Conservation (phyloP, 352 stramenopile species). For the Vaucheria bursata region DNA sequence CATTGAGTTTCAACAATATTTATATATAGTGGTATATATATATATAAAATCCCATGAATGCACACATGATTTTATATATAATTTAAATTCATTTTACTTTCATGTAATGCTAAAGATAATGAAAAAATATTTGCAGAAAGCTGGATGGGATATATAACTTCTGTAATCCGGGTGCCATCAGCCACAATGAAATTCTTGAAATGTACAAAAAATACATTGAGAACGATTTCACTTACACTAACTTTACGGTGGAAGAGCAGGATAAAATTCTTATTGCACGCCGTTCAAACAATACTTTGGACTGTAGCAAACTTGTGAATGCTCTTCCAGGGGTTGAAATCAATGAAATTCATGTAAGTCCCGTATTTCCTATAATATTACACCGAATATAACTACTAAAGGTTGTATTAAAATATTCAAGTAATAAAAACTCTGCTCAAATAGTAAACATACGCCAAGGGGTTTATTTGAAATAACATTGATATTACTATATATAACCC, state of each 20-base stretch:
- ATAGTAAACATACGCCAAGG: too few species aligned
- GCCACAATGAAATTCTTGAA: slow-evolving; percentile 77
- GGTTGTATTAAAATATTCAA: not conserved
- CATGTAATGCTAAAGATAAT: too few species aligned
- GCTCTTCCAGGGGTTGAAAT: slow-evolving; percentile 39
- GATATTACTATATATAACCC: too few species aligned
- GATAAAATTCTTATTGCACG: slow-evolving; percentile 69
- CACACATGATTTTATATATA: too few species aligned
- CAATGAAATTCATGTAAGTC: slow-evolving; percentile 40
- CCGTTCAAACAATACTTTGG: slow-evolving; percentile 77
- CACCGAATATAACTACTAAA: not conserved
- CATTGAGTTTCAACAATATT: too few species aligned
- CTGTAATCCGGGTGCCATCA: slow-evolving; percentile 80
- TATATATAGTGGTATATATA: too few species aligned
- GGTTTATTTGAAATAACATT: too few species aligned
- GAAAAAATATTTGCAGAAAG: not conserved
- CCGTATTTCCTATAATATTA: not conserved
- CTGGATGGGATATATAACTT: slow-evolving; percentile 77
- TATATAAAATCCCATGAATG: too few species aligned
- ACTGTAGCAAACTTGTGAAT: slow-evolving; percentile 54
- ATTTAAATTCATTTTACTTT: too few species aligned
- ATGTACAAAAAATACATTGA: slow-evolving; percentile 82
- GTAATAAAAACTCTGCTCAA: not conserved
- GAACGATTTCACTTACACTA: slow-evolving; percentile 69
- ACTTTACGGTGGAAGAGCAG: slow-evolving; percentile 81